Conservation (phyloP, 352 stramenopile genomes). For the Globisporangium takayamanum region DNA sequence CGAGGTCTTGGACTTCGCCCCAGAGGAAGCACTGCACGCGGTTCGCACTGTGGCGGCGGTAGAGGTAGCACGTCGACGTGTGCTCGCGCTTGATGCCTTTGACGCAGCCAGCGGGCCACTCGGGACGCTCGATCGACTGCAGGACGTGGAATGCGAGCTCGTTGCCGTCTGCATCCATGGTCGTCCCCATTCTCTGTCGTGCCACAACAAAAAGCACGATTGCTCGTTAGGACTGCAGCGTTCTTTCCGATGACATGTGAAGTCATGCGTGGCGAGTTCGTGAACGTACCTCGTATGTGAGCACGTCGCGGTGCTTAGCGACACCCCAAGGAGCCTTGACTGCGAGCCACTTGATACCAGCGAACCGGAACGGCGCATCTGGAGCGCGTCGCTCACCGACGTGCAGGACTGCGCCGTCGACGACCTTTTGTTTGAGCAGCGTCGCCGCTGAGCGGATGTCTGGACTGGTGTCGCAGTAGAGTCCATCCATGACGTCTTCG, state of each 20-base stretch:
- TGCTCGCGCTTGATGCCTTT: conserved; percentile 42
- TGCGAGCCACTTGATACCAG: conserved; percentile 43
- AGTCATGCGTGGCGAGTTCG: too few species aligned
- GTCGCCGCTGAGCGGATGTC: conserved; percentile 26
- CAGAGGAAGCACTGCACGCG: conserved; percentile 35
- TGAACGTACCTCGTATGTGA: conserved; percentile 28
- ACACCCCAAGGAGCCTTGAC: conserved; percentile 24
- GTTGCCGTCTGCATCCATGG: conserved; percentile 35
- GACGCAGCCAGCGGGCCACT: conserved; percentile 37
- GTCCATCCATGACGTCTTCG: conserved; percentile 35
- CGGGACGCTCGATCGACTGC: conserved; percentile 50
- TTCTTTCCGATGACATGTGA: too few species aligned
- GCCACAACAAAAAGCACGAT: background rate
- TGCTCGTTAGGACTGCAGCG: too few species aligned
- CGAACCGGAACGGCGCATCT: conserved; percentile 33
- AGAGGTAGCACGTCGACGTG: conserved; percentile 44
- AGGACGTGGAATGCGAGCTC: conserved; percentile 46
- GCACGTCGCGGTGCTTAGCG: conserved; percentile 18
- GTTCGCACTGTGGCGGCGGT: conserved; percentile 21
- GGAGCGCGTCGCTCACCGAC: conserved; percentile 21
- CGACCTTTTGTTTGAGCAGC: conserved; percentile 1
- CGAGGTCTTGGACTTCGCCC: conserved; percentile 20
- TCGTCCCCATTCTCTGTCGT: conserved; percentile 34
- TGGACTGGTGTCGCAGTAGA: conserved; percentile 38
- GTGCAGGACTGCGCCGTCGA: conserved; percentile 27